Base-by-base conservation (phyloP, 192 early-diverging fungal genomes). In the Funneliformis geosporum region DNA sequence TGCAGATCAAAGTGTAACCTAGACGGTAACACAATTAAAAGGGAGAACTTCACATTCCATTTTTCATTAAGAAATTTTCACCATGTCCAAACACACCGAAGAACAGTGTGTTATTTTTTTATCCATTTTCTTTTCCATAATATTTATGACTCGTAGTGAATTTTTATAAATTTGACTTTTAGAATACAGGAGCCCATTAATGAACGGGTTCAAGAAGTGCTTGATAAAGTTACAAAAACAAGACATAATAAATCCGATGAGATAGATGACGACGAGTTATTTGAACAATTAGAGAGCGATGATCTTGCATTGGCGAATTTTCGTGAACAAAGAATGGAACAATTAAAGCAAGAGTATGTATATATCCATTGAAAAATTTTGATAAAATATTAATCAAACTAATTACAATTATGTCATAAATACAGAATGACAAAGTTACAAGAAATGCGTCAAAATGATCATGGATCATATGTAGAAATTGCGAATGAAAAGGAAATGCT, bases 251-350 rank as follows among this genome's bases (percentile, higher is more conserved):
- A 85, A 1, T 89, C 91, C 28, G 92, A 94, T 25, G 83, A 82
- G 10, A 39, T 92, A 23, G 90, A 91, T 23, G 93, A 94, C 40
- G 94, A 96, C 50, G 90, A 92, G 60, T 84, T 97, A 2, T 90
- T 97, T 69, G 91, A 85, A 61, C 95, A 96, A 79, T 90, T 97
- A 16, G 96, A 98, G 80, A 90, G 93, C 60, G 88, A 96, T 75
- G 88, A 96, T 75, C 87, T 89, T 25, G 87, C 87, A 65, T 79
- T 94, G 66, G 89, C 93, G 25, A 84, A 75, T 14, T 85, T 96
- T 67, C 91, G 97, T 47, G 97, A 99, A 82, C 87, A 88, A 76
- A 86, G 97, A 10, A 89, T 99, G 50, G 89, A 93, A 76, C 93
- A 96, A 82, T 84, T 97, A 23, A 93, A 96, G 86, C 83, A 83